Percentiles rank a stretch among this genome's conserved stretches.
Conservation (phyloP, 1,284 basidiomycete genomes). For the Ustilago xerochloae region DNA sequence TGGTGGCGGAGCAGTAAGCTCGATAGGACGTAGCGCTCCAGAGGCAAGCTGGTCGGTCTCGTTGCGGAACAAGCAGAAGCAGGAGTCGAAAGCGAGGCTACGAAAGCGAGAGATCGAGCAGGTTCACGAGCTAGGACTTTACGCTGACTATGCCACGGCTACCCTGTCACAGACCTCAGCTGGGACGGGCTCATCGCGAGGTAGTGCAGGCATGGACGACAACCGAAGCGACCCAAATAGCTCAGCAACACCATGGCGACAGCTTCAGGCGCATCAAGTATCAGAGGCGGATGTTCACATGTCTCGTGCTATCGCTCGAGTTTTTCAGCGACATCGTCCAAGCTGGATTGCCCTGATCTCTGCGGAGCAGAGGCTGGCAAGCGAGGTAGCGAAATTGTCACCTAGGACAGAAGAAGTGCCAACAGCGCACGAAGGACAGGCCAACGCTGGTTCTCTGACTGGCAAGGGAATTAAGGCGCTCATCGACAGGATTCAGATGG, state of each 20-base stretch:
- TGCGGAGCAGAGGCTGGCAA: constrained; percentile 30
- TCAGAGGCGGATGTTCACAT: constrained; percentile 13
- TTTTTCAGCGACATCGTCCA: constrained; percentile 23
- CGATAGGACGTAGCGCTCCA: constrained; percentile 8
- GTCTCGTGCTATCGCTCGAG: constrained; percentile 20
- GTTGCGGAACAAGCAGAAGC: constrained; percentile 43
- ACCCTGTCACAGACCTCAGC: neutral
- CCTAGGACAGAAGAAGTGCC: constrained; percentile 1
- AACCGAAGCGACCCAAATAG: neutral
- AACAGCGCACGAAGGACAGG: neutral
- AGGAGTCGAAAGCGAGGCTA: constrained; percentile 42
- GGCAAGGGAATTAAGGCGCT: constrained; percentile 21
- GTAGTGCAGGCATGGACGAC: neutral
- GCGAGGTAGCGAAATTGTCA: constrained; percentile 31
- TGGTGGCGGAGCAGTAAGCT: neutral
- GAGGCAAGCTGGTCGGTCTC: constrained; percentile 25
- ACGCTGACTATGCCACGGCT: constrained; percentile 15
- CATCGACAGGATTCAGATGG: constrained; percentile 21
- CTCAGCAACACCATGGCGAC: constrained; percentile 3
- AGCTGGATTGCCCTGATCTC: constrained; percentile 37
- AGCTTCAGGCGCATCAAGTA: constrained; percentile 4
- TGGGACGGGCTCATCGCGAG: neutral
- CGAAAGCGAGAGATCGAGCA: constrained; percentile 46
- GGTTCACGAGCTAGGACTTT: constrained; percentile 30
- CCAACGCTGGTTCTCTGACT: neutral